These are phyloP conservation scores for Aphanomyces astaci DNA, from an alignment of 352 stramenopile genomes.

Conservation along the genomic window DNA sequence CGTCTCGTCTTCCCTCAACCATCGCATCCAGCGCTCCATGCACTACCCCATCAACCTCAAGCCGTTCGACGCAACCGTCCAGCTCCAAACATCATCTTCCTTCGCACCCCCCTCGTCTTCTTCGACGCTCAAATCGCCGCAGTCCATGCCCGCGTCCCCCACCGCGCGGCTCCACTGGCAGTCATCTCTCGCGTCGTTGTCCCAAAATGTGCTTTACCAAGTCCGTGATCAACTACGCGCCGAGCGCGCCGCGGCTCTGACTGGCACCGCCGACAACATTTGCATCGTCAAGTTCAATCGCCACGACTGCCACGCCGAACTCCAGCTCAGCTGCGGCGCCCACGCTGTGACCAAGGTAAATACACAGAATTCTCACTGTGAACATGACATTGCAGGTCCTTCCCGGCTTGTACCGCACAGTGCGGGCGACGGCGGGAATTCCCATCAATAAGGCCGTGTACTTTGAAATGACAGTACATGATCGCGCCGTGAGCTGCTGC, in stretches of 20 bases:
- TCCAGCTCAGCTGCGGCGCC: slow-evolving; percentile 75
- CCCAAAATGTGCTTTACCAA: slow-evolving; percentile 77
- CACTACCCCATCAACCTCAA: slow-evolving; percentile 32
- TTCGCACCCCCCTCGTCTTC: background rate
- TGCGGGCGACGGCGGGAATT: slow-evolving; percentile 54
- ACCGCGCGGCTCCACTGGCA: slow-evolving; percentile 60
- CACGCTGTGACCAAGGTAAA: slow-evolving; percentile 74
- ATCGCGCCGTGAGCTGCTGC: slow-evolving; percentile 55
- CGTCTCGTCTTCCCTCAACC: slow-evolving; percentile 73
- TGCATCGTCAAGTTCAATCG: slow-evolving; percentile 43
- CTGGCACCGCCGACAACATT: slow-evolving; percentile 33
- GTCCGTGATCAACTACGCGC: slow-evolving; percentile 64
- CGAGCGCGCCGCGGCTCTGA: slow-evolving; percentile 63
- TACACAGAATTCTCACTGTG: background rate
- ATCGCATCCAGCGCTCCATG: slow-evolving; percentile 82
- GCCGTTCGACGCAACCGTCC: slow-evolving; percentile 77
- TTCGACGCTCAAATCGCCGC: slow-evolving; percentile 35
- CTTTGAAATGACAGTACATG: slow-evolving; percentile 74
- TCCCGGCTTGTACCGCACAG: slow-evolving; percentile 70
- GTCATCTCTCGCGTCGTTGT: slow-evolving; percentile 73
- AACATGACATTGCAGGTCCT: slow-evolving; percentile 27
- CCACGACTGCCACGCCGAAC: slow-evolving; percentile 75
- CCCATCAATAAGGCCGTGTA: slow-evolving; percentile 67
- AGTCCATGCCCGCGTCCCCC: slow-evolving; percentile 79
- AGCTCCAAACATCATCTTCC: slow-evolving; percentile 36